Evolutionary conservation across 352 stramenopile genomes (phyloP).

Genomic region (Pythium dissotocum): DNA sequence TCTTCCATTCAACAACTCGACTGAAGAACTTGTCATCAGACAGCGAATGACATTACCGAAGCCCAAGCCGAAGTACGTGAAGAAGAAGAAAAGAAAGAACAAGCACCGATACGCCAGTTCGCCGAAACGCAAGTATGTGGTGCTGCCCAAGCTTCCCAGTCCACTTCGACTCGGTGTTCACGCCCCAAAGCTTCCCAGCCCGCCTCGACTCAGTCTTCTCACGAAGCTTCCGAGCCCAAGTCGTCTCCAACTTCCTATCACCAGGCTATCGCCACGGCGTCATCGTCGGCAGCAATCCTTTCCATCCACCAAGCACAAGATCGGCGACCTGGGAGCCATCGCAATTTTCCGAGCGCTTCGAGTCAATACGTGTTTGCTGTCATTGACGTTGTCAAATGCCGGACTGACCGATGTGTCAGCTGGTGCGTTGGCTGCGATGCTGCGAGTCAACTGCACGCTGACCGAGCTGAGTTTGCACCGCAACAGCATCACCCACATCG

Average conservation of each 20-base stretch:
- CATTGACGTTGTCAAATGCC: constrained; percentile 49
- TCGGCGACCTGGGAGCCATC: constrained; percentile 35
- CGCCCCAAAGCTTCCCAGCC: not conserved
- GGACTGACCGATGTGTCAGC: constrained; percentile 53
- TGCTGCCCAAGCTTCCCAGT: constrained; percentile 9
- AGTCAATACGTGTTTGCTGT: constrained; percentile 47
- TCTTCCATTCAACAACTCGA: constrained; percentile 29
- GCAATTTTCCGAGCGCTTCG: constrained; percentile 57
- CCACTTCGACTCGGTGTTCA: not conserved
- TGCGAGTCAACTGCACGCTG: constrained; percentile 60
- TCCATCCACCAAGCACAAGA: constrained; percentile 9
- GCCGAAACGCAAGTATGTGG: constrained; percentile 17
- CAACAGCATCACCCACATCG: constrained; percentile 55
- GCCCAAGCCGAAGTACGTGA: not conserved
- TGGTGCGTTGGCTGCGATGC: constrained; percentile 55
- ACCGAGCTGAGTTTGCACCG: constrained; percentile 49
- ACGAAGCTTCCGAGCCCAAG: not conserved
- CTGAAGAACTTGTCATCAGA: constrained; percentile 29
- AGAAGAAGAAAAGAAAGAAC: constrained; percentile 17
- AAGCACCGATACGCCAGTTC: not conserved
- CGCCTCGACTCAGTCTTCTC: not conserved
- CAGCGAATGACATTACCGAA: constrained; percentile 8
- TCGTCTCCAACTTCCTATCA: not conserved
- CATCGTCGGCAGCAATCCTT: not conserved
- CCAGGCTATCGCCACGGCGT: not conserved